Evolutionary conservation across 768 basidiomycete species (phyloP).

Genomic region (Plicaturopsis crispa): DNA sequence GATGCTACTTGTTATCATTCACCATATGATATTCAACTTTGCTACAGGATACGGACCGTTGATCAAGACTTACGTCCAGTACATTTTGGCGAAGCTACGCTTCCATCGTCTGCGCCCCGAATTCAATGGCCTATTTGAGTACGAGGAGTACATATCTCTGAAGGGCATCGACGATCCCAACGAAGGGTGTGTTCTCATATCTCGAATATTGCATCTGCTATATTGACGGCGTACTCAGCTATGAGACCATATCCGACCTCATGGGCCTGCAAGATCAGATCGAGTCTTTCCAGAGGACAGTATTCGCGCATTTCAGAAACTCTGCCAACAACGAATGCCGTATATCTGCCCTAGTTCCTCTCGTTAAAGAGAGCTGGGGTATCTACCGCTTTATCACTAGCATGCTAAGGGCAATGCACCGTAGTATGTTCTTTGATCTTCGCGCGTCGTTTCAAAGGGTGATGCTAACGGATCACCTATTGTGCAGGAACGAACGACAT

Average conservation of each 20-base stretch:
- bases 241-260: conserved; percentile 95
- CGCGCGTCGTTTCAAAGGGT: no score
- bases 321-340: conserved; percentile 95
- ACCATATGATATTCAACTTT: not conserved
- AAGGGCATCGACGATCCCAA: conserved; percentile 99
- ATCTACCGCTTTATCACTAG: conserved; percentile 99
- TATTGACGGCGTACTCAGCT: conserved; percentile 39
- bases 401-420: conserved; percentile 96
- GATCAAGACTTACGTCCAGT: conserved; percentile 94
- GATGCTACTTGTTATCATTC: conserved; percentile 7
- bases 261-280: conserved; percentile 99
- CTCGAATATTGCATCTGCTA: conserved; percentile 2
- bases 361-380: conserved; percentile 99
- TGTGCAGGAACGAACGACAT: conserved; percentile 74
- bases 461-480: no score
- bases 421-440: conserved; percentile 67
- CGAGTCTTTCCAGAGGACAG: conserved; percentile 96
- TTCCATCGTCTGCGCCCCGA: conserved; percentile 95
- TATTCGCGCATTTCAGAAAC: conserved; percentile 89
- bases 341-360: conserved; percentile 90
- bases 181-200: conserved; percentile 68
- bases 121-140: conserved; percentile 98
- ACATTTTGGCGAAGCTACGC: conserved; percentile 89
- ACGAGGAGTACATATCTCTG: conserved; percentile 95
- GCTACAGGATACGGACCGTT: conserved; percentile 79